These are phyloP conservation scores for Skeletonema tropicum DNA, from an alignment of 108 stramenopile species.

Conservation along the genomic window DNA sequence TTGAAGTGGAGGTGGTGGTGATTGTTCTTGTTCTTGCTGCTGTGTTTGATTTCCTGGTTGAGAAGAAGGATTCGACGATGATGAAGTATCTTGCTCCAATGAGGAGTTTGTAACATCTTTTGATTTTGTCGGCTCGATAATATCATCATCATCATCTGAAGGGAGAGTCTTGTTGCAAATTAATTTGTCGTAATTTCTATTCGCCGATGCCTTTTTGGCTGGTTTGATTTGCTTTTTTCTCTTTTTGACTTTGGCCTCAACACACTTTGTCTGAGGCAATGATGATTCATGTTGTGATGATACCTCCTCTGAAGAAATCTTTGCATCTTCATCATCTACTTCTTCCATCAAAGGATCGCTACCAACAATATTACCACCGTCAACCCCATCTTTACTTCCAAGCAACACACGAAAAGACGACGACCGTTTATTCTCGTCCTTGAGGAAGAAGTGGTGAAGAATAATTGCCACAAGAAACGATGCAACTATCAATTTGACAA, in stretches of 20 bases:
- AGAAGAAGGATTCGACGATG: background rate
- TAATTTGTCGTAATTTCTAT: conserved; percentile 23
- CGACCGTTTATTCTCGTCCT: background rate
- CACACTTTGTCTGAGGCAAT: background rate
- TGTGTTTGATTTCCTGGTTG: background rate
- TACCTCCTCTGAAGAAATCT: background rate
- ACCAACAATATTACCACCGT: background rate
- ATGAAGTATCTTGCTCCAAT: background rate
- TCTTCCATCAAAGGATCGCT: background rate
- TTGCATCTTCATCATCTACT: background rate
- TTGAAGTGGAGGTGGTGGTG: background rate
- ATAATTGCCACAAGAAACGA: conserved; percentile 7
- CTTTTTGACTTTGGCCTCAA: background rate
- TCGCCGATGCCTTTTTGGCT: conserved; percentile 9
- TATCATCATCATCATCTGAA: background rate
- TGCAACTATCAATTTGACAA: conserved; percentile 1
- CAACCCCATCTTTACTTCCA: background rate
- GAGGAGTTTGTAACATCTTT: background rate
- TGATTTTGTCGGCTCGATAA: background rate
- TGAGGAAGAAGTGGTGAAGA: conserved; percentile 4
- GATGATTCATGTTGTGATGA: background rate
- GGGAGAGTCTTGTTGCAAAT: background rate
- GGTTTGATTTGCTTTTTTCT: background rate
- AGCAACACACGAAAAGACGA: too few relatives aligned
- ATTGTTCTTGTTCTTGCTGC: background rate